Evolutionary conservation across 805 yeast genomes (phyloP).

Genomic region (Metschnikowia borealis): DNA sequence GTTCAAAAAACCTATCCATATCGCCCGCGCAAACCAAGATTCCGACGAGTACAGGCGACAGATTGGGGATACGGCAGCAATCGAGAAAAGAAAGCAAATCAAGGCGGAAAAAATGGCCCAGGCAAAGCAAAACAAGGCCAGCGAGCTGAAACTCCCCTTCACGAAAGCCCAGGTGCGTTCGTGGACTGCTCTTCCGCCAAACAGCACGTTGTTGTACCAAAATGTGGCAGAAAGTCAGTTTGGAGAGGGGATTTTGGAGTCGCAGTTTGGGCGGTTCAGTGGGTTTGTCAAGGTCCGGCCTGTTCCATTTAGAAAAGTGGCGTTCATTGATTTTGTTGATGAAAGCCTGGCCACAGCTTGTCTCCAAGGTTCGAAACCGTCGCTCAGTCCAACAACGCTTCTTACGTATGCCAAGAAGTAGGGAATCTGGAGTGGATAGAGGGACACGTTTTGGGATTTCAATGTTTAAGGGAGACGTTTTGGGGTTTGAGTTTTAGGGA

Average conservation of each 20-base stretch:
- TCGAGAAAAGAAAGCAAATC: slow-evolving; percentile 17
- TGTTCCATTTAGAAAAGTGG: slow-evolving; percentile 64
- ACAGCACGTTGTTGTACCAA: slow-evolving; percentile 65
- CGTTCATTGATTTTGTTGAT: slow-evolving; percentile 73
- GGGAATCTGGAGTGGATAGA: not conserved
- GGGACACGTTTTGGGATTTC: no score
- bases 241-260: slow-evolving; percentile 29
- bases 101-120: slow-evolving; percentile 20
- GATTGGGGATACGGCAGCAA: slow-evolving; percentile 7
- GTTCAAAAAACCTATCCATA: slow-evolving; percentile 46
- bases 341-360: slow-evolving; percentile 47
- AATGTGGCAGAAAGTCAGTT: slow-evolving; percentile 46
- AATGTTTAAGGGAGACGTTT: no score
- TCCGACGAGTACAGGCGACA: slow-evolving; percentile 36
- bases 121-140: not conserved
- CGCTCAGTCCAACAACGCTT: slow-evolving; percentile 5
- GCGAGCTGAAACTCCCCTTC: slow-evolving; percentile 1
- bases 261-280: slow-evolving; percentile 50
- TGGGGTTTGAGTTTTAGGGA: no score
- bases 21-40: slow-evolving; percentile 40
- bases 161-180: slow-evolving; percentile 14
- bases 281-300: slow-evolving; percentile 69
- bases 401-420: slow-evolving; percentile 36
- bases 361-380: slow-evolving; percentile 15
- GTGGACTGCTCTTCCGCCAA: slow-evolving; percentile 52